These are phyloP conservation scores for Boletus austroedulis DNA, from an alignment of 1,284 basidiomycete species.

Conservation along the genomic window DNA sequence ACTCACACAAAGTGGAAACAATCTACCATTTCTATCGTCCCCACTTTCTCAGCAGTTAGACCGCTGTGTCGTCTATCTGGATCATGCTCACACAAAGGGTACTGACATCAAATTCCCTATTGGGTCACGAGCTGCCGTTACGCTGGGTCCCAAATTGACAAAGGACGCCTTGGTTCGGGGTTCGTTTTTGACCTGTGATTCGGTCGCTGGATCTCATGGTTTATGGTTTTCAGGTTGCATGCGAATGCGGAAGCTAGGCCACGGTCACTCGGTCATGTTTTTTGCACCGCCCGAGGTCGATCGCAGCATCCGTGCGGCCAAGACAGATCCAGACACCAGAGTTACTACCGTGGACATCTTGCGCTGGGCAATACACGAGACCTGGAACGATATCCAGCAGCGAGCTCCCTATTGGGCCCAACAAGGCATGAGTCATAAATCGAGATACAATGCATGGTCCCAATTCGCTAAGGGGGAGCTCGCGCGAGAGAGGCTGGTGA, in stretches of 20 bases:
- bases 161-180: constrained; percentile 54
- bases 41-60: constrained; percentile 41
- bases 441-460: neutral
- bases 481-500: neutral
- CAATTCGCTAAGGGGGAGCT: neutral
- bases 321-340: neutral
- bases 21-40: constrained; percentile 43
- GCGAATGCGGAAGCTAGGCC: constrained; percentile 48
- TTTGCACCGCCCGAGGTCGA: constrained; percentile 47
- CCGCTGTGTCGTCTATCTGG: constrained; percentile 23
- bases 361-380: neutral
- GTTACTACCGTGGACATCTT: neutral
- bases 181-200: neutral
- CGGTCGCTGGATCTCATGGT: neutral
- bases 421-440: neutral
- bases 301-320: neutral
- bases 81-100: neutral
- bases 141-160: constrained; percentile 20
- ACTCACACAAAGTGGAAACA: neutral
- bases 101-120: neutral
- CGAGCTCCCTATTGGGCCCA: neutral
- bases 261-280: constrained; percentile 47
- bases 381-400: neutral
- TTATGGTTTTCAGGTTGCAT: constrained; percentile 37
- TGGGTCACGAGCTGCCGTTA: constrained; percentile 38